Conservation (phyloP, 495 filamentous ascomycete genomes). For the Saxophila tyrrhenica region DNA sequence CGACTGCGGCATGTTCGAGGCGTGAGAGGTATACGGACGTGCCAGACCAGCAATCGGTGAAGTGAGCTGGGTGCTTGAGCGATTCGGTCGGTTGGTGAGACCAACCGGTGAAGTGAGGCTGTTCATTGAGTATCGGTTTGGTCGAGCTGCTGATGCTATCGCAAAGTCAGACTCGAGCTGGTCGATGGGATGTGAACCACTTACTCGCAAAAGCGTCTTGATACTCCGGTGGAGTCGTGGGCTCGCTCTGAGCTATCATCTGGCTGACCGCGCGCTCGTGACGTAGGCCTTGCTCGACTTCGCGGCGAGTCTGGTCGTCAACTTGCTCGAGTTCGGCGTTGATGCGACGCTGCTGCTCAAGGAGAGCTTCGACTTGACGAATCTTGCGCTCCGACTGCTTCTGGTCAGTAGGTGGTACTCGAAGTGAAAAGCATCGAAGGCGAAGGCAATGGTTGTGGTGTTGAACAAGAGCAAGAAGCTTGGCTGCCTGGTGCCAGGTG, state of each 20-base stretch:
- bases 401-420: not conserved
- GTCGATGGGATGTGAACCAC: not conserved
- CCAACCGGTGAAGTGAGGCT: slow-evolving; percentile 72
- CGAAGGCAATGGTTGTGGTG: slow-evolving; percentile 3
- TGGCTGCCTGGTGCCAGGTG: too few relatives aligned
- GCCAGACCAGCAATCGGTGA: slow-evolving; percentile 43
- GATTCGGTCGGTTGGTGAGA: slow-evolving; percentile 58
- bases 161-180: slow-evolving; percentile 36
- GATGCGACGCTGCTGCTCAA: slow-evolving; percentile 73
- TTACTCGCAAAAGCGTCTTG: slow-evolving; percentile 39
- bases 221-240: slow-evolving; percentile 93
- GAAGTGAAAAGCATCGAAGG: slow-evolving; percentile 23
- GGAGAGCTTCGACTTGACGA: slow-evolving; percentile 71
- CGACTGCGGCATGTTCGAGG: slow-evolving; percentile 55
- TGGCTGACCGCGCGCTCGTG: slow-evolving; percentile 65
- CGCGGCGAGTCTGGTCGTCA: slow-evolving; percentile 66
- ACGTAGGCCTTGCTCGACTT: slow-evolving; percentile 70
- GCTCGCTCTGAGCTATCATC: slow-evolving; percentile 65
- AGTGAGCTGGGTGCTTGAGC: slow-evolving; percentile 61
- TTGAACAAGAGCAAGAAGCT: too few relatives aligned
- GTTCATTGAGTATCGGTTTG: slow-evolving; percentile 71
- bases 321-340: slow-evolving; percentile 79
- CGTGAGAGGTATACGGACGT: slow-evolving; percentile 40
- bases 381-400: slow-evolving; percentile 83
- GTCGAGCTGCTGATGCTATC: slow-evolving; percentile 53